Percentiles rank a stretch among this genome's conserved stretches.
Conservation (phyloP, 2,329 filamentous ascomycete genomes). For the Xylaria sp. region DNA sequence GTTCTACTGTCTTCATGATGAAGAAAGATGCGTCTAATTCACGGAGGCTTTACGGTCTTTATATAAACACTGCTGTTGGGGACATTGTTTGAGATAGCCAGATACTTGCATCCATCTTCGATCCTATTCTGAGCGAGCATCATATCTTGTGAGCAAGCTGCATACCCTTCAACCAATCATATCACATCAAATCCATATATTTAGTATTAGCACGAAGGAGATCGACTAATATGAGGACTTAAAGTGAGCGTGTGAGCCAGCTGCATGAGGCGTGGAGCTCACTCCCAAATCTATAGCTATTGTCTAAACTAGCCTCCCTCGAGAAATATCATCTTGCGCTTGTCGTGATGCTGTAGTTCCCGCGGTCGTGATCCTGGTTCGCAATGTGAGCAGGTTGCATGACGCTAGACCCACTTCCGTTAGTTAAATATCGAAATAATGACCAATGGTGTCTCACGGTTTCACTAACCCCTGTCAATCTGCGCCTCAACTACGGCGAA, state of each 20-base stretch:
- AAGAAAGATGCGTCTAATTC: slow-evolving; percentile 35
- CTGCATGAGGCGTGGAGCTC: slow-evolving; percentile 40
- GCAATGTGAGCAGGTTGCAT: slow-evolving; percentile 52
- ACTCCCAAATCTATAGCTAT: no score
- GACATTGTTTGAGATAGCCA: background rate
- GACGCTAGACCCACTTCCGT: slow-evolving; percentile 43
- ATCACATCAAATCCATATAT: no score
- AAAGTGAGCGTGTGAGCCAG: slow-evolving; percentile 44
- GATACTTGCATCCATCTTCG: background rate
- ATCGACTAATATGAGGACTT: slow-evolving; percentile 37
- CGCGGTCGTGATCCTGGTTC: slow-evolving; percentile 36
- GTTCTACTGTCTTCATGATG: slow-evolving; percentile 39
- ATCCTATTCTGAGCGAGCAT: slow-evolving; percentile 39
- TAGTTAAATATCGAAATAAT: background rate
- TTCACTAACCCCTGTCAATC: slow-evolving; percentile 19
- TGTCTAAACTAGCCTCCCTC: no score
- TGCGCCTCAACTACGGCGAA: slow-evolving; percentile 25
- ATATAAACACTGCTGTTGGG: slow-evolving; percentile 7
- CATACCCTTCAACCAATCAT: slow-evolving; percentile 36
- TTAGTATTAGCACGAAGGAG: slow-evolving; percentile 20
- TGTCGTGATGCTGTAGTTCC: background rate
- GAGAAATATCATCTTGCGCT: no score
- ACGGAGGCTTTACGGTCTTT: slow-evolving; percentile 28
- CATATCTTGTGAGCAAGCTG: slow-evolving; percentile 44
- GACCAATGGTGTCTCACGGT: background rate